A percentile compares a stretch with the other conserved stretches of the same genome.
These are phyloP conservation scores for Speleostelium caveatum DNA, from an alignment of 78 protist species.

Conservation along the genomic window DNA sequence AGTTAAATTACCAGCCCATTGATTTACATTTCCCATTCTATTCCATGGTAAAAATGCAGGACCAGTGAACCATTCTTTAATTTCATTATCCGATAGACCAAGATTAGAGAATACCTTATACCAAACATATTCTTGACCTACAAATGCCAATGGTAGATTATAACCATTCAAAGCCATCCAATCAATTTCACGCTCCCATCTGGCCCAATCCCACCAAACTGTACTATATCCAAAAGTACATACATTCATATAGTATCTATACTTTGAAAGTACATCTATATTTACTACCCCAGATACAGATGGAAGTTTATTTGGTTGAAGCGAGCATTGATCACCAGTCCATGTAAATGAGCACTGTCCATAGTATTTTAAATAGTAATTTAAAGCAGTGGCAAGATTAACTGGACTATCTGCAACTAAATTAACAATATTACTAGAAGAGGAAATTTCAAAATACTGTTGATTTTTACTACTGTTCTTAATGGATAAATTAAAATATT, in stretches of 20 bases:
- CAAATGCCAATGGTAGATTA: conserved; percentile 88
- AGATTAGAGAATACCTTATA: conserved; percentile 55
- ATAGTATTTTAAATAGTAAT: conserved; percentile 54
- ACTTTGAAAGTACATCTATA: neutral
- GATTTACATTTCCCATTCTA: conserved; percentile 90
- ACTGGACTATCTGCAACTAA: conserved; percentile 38
- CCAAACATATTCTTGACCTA: conserved; percentile 92
- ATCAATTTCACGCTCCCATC: conserved; percentile 91
- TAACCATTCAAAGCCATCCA: conserved; percentile 94
- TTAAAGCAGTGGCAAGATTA: conserved; percentile 40
- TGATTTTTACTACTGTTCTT: no score
- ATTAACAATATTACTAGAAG: no score
- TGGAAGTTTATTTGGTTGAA: neutral
- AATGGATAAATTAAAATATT: no score
- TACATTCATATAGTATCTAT: conserved; percentile 87
- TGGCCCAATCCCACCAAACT: conserved; percentile 83
- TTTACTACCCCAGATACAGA: neutral
- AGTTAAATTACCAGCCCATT: conserved; percentile 89
- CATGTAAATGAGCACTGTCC: conserved; percentile 38
- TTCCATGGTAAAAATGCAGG: conserved; percentile 94
- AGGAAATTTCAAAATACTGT: no score
- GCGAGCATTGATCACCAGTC: conserved; percentile 60
- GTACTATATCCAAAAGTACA: conserved; percentile 84
- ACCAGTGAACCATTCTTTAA: conserved; percentile 81
- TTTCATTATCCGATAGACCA: conserved; percentile 69